Evolutionary conservation across 2,329 filamentous ascomycete genomes (phyloP), one percentile per base, ranked within the genome.

Genomic region (Alternaria sp.): DNA sequence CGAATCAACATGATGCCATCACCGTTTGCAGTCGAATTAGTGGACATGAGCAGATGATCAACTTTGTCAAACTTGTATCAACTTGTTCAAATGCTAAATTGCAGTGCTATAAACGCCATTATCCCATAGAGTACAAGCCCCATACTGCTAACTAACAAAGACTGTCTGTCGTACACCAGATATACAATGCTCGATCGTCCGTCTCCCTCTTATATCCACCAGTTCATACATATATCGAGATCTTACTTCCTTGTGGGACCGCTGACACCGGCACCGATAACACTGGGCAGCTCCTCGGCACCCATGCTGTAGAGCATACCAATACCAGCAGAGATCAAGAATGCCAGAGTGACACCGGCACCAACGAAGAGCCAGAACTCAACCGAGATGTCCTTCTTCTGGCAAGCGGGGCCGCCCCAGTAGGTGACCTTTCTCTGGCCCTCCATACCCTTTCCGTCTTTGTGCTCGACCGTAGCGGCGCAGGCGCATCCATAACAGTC

Each of bases 201-300:
- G n/a, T 26, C 28, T 49, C 32, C 6, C 26, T 17, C 19, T 12
- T 9, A 9, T 17, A 43, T 32, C 21, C 19, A 4, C 15, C 21
- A 23, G 19, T 17, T 17, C 11, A 66, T 75, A 84, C 71, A 52
- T 25, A 0, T 28, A 19, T 2, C 15, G 9, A 23, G 5, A 7
- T 15, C 13, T 66, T 76, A 84, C 71, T 84, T 82, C 61, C 76
- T 78, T 25, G 75, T 69, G 54, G 89, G 85, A 62, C 89, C 88
- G 68, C 91, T 92, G 40, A 99, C 95, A 67, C 96, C 96, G 51
- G 96, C 96, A n/a, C 93, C 93, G 79, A 99, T 94, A 9, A 99
- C 95, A 72, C 93, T 93, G 0, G 96, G 96, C 67, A 98, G 84
- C 81, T 93, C 91, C 83, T 97, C 90, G 78, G 91, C 88, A 32